Base-by-base conservation (phyloP, 805 yeast species). In the Candida suzukii region DNA sequence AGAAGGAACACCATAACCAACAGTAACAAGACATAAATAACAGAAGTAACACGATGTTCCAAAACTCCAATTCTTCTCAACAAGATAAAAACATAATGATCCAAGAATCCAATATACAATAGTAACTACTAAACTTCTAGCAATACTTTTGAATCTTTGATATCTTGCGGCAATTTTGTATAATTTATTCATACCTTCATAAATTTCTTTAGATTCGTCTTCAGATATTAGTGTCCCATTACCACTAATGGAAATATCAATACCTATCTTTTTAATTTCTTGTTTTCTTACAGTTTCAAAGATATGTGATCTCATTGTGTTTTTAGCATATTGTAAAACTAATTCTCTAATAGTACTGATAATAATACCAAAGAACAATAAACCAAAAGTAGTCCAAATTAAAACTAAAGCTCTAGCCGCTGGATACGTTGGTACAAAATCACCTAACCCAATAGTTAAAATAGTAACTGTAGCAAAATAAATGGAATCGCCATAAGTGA, bases 381-480 rank as follows among this genome's bases (percentile, higher is more conserved):
- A 75, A 0, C 95, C 96, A 13, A 76, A 60, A 16, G 84, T 58
- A 6, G 93, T 76, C 61, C 78, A 85, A 2, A 83, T 56, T 39
- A 88, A 63, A 1, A 74, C 65, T 46, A 84, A 60, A 0, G 79
- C 80, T 53, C 76, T 74, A 0, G 83, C 70, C 1, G 78, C 76
- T 2, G 69, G 62, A 1, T 71, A 59, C 0, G 43, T 29, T 0
- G 95, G 90, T 0, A 71, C 64, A 27, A 82, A 68, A 50, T 84
- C 93, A 30, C 96, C 96, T 16, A 81, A 66, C 0, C 96, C 96
- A 24, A 88, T 73, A 1, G 96, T 88, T 37, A 85, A 64, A 31
- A 83, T 64, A 0, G 95, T 79, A 1, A 84, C 88, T 11, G 76
- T 73, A 50, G 88, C 78, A 56, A 73, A 86, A 55, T 85, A 88